phyloP scores from a whole-genome alignment of 352 stramenopile species.

The Phytopythium cucurbitacearum region DNA sequence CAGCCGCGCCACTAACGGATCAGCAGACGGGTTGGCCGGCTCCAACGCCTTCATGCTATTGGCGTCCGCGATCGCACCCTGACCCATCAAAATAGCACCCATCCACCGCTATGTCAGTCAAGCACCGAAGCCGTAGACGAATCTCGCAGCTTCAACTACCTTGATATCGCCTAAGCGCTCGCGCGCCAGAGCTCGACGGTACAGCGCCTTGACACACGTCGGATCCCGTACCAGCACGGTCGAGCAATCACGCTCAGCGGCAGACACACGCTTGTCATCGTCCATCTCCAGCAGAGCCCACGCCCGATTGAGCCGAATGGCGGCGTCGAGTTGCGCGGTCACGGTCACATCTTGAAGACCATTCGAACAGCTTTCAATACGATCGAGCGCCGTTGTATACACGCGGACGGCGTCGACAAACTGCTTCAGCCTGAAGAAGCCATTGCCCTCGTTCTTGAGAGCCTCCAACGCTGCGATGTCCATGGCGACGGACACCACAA shows the following conservation, averaged over 20 bases:
- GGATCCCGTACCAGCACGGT: constrained; percentile 59
- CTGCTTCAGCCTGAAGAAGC: constrained; percentile 39
- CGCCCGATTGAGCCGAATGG: constrained; percentile 64
- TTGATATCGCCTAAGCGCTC: constrained; percentile 61
- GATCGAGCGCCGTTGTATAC: constrained; percentile 39
- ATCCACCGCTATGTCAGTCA: background rate
- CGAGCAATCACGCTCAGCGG: constrained; percentile 71
- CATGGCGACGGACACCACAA: constrained; percentile 8
- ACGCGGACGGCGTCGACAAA: constrained; percentile 38
- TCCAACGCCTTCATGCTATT: constrained; percentile 23
- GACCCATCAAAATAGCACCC: background rate
- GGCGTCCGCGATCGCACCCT: constrained; percentile 34
- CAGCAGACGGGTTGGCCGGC: constrained; percentile 32
- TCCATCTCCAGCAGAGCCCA: constrained; percentile 44
- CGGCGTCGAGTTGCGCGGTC: constrained; percentile 27
- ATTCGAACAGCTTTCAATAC: constrained; percentile 1
- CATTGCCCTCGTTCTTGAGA: constrained; percentile 58
- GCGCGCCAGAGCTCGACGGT: constrained; percentile 74
- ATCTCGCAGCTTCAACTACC: constrained; percentile 13
- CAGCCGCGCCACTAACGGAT: constrained; percentile 16
- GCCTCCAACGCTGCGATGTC: constrained; percentile 28
- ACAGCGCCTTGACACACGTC: constrained; percentile 87
- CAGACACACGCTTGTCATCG: constrained; percentile 13
- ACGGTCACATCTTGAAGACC: constrained; percentile 1
- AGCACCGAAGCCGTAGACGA: too few species aligned